A percentile compares a stretch with the other conserved stretches of the same genome.
Evolutionary conservation across 345 rosid genomes (phyloP).

Genomic region (Eucalyptus albens): DNA sequence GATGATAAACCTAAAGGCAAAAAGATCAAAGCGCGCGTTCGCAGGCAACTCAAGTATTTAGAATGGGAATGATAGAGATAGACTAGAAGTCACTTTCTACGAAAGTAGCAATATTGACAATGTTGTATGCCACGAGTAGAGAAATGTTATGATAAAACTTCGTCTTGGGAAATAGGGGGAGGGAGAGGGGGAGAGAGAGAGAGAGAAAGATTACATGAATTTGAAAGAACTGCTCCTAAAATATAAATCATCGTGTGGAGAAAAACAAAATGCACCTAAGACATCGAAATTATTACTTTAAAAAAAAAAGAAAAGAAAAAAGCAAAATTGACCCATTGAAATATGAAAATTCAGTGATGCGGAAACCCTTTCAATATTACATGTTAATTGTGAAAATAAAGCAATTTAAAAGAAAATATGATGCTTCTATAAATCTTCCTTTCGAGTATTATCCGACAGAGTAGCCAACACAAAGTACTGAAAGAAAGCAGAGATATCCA

Average conservation of each 20-base stretch:
- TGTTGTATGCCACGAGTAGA: neutral
- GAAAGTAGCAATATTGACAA: neutral
- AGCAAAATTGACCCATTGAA: neutral
- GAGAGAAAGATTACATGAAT: neutral
- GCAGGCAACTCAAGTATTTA: neutral
- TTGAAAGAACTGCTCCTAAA: neutral
- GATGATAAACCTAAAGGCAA: neutral
- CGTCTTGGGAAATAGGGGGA: neutral
- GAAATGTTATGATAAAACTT: neutral
- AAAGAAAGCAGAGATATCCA: neutral
- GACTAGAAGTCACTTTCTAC: neutral
- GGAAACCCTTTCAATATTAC: neutral
- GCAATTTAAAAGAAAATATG: neutral
- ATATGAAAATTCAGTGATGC: neutral
- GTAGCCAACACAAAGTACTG: neutral
- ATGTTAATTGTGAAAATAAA: neutral
- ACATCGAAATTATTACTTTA: neutral
- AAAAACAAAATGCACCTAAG: neutral
- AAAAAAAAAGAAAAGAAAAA: no score
- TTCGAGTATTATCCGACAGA: neutral
- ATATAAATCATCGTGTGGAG: neutral
- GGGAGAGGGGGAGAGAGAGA: neutral
- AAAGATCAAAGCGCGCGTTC: neutral
- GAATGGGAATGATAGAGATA: neutral
- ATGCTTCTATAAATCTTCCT: neutral